These are phyloP conservation scores for Medakamo hakoo DNA, from an alignment of 139 green algal species.

Conservation along the genomic window DNA sequence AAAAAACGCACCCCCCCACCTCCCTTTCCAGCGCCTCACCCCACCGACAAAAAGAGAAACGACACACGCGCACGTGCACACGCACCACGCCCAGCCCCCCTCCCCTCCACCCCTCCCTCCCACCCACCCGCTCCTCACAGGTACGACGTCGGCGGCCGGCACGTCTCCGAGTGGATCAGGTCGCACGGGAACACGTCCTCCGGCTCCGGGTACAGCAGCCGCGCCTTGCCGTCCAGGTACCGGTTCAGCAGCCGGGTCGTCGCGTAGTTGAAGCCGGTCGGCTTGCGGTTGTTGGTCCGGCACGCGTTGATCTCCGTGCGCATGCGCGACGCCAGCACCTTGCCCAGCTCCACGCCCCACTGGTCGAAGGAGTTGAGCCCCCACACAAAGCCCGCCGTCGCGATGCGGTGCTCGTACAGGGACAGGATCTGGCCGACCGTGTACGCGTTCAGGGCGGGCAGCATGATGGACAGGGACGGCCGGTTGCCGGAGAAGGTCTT, in stretches of 20 bases:
- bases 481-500: slow-evolving; percentile 84
- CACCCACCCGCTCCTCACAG: background rate
- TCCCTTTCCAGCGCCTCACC: too few relatives aligned
- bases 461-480: slow-evolving; percentile 76
- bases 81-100: background rate
- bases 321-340: slow-evolving; percentile 68
- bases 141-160: background rate
- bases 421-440: slow-evolving; percentile 88
- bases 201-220: slow-evolving; percentile 79
- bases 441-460: slow-evolving; percentile 80
- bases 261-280: slow-evolving; percentile 84
- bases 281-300: slow-evolving; percentile 52
- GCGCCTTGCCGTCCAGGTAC: slow-evolving; percentile 84
- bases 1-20: too few relatives aligned
- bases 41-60: too few relatives aligned
- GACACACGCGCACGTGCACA: background rate
- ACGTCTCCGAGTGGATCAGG: slow-evolving; percentile 35
- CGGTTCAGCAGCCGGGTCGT: slow-evolving; percentile 82
- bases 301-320: slow-evolving; percentile 47
- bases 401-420: slow-evolving; percentile 94
- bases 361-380: slow-evolving; percentile 98
- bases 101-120: background rate
- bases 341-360: slow-evolving; percentile 98
- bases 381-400: slow-evolving; percentile 93
- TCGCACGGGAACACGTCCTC: slow-evolving; percentile 77